phyloP scores from a whole-genome alignment of 257 asterid species.

The Leptodermis oblonga region DNA sequence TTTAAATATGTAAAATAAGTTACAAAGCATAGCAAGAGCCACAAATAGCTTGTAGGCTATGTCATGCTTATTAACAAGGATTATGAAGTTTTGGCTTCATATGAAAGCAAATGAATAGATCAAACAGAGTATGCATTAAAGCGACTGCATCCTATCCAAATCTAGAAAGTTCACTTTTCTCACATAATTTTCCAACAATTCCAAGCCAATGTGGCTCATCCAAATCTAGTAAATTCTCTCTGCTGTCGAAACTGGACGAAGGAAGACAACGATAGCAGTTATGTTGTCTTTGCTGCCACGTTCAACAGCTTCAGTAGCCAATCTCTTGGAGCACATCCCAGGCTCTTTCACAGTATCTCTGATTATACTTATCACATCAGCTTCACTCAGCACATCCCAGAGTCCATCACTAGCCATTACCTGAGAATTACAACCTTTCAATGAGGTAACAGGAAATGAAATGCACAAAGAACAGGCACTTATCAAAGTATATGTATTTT shows the following conservation, averaged over 20 bases:
- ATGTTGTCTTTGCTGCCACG: conserved; percentile 91
- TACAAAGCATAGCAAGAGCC: too few species aligned
- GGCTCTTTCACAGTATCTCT: conserved; percentile 88
- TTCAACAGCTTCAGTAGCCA: conserved; percentile 79
- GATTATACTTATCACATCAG: conserved; percentile 67
- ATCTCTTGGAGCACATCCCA: conserved; percentile 92
- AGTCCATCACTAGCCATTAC: conserved; percentile 96
- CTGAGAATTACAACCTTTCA: conserved; percentile 30
- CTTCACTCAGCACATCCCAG: conserved; percentile 81
- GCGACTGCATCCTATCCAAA: background rate
- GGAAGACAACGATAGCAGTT: conserved; percentile 72
- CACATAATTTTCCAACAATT: background rate
- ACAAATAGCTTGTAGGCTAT: too few species aligned
- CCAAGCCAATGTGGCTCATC: background rate
- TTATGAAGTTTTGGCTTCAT: too few species aligned
- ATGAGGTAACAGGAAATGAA: background rate
- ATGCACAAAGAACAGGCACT: background rate
- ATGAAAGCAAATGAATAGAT: background rate
- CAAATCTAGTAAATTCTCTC: conserved; percentile 72
- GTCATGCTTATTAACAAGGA: too few species aligned
- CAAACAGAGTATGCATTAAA: background rate
- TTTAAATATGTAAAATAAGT: too few species aligned
- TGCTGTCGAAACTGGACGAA: conserved; percentile 84
- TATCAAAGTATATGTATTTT: too few species aligned
- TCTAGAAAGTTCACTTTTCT: background rate